Evolutionary conservation across 2,329 filamentous ascomycete genomes (phyloP), one percentile per base, ranked within the genome.

Genomic region (Aureobasidium subglaciale): DNA sequence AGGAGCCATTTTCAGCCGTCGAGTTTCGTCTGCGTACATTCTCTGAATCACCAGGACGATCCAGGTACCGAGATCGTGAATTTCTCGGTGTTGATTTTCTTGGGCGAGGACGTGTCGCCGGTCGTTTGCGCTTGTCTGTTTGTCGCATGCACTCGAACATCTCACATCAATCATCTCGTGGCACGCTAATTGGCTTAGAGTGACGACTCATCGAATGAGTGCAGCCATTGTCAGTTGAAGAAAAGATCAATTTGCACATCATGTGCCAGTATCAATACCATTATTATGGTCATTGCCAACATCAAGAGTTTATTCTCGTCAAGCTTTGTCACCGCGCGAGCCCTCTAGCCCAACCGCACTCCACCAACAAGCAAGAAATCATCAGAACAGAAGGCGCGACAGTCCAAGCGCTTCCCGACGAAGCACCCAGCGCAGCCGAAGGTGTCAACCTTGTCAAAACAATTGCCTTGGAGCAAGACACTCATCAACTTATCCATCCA

Each of bases 211-310:
- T 25, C 6, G 24, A 48, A 9, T 32, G 16, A 15, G 13, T 15
- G 30, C 34, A 41, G 25, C 35, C 48, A 52, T 52, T 52, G 35
- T 40, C 24, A 22, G 15, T 9, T 22, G 46, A 29, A 16, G 9
- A n/a, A n/a, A 7, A 13, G 9, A 15, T 25, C 7, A n/a, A 20
- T 22, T 27, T 16, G 10, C 16, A 29, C 22, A 52, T 22, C n/a
- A 69, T 69, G 67, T 69, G 67, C 56, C 58, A 58, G 20, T 68
- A 67, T 62, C 60, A 58, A 41, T 66, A 67, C 53, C 59, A 62
- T 60, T 67, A 64, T 59, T 69, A 62, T 56, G 50, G 59, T 24
- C 50, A 59, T 49, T 69, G 67, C 56, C 57, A 59, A 22, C 67
- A 69, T 55, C 62, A 66, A 38, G 55, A 66, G 40, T 59, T 62